Conservation (phyloP, 1,284 basidiomycete genomes). For the Cutaneotrichosporon sp. region DNA sequence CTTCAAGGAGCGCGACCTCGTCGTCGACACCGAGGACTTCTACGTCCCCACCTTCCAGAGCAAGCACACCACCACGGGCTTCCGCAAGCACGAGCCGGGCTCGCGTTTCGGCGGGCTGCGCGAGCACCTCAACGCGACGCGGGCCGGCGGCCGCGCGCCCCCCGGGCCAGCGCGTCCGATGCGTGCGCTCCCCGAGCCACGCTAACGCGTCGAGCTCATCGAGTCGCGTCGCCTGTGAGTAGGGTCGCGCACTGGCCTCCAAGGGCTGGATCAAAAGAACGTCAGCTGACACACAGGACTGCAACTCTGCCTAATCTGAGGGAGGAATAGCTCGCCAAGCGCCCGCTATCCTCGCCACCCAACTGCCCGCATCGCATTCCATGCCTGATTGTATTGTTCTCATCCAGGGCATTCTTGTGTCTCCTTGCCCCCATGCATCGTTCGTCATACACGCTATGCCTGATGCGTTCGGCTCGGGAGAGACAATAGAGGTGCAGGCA, state of each 20-base stretch:
- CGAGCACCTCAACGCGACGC: not conserved
- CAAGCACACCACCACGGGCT: not conserved
- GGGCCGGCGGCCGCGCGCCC: not conserved
- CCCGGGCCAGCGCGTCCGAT: not conserved
- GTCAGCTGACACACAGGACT: not conserved
- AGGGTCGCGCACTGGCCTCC: not conserved
- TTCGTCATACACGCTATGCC: not conserved
- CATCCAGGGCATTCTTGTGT: not conserved
- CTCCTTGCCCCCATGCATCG: not conserved
- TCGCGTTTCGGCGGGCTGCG: not conserved
- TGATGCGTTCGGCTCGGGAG: not conserved
- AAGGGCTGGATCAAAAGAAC: not conserved
- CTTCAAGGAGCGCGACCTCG: not conserved
- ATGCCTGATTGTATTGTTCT: conserved; percentile 1
- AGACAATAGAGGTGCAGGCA: not conserved
- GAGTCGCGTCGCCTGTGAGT: not conserved
- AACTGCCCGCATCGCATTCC: not conserved
- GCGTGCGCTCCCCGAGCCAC: not conserved
- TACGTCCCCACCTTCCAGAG: conserved; percentile 9
- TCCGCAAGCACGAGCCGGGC: not conserved
- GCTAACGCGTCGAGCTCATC: not conserved
- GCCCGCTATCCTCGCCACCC: not conserved
- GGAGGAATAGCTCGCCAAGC: not conserved
- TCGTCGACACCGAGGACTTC: conserved; percentile 10
- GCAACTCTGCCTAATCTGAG: not conserved